Evolutionary conservation across 1,139 yeast species (phyloP), one percentile per base, ranked within the genome.

Genomic region (Lodderomyces elongisporus): DNA sequence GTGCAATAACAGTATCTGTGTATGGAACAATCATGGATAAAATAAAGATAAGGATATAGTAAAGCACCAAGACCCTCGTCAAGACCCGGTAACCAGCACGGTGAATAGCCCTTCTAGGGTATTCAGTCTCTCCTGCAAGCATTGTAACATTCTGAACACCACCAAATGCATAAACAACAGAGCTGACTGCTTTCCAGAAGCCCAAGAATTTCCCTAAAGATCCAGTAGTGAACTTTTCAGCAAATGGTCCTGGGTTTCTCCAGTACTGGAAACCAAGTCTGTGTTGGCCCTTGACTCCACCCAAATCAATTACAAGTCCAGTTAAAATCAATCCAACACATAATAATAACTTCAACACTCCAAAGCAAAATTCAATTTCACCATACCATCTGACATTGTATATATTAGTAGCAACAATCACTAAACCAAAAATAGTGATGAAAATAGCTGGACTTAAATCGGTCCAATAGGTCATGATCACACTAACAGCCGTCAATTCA

Each of bases 171-270:
- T 57, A 54, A 12, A 56, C 60, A 12, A 56, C 52, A 3, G 46
- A 38, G 7, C 41, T 39, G 7, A 58, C 42, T 15, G 53, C 46
- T 30, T 51, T 51, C 60, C 60, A 56, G 28, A 56, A 53, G 10
- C 53, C 65, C 16, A 48, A 66, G 20, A 71, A 60, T 43, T 78
- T 62, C 13, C 95, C 95, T 5, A 70, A 47, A 5, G 58, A 44
- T 1, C 91, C 93, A 1, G 70, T 61, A n/a, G 72, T 64, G 32
- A 66, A 58, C 46, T 69, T 75, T 41, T 69, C 74, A 25, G 76
- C 77, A 39, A 55, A 56, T n/a, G 61, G 50, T 25, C 57, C 56
- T 3, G 57, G 56, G 20, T 49, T 41, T 21, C 44, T 51, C 62
- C 62, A 58, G 31, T 39, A 40, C 14, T 46, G 41, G 37, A 59